phyloP scores from a whole-genome alignment of 1,284 basidiomycete species.

The Trametes versicolor region DNA sequence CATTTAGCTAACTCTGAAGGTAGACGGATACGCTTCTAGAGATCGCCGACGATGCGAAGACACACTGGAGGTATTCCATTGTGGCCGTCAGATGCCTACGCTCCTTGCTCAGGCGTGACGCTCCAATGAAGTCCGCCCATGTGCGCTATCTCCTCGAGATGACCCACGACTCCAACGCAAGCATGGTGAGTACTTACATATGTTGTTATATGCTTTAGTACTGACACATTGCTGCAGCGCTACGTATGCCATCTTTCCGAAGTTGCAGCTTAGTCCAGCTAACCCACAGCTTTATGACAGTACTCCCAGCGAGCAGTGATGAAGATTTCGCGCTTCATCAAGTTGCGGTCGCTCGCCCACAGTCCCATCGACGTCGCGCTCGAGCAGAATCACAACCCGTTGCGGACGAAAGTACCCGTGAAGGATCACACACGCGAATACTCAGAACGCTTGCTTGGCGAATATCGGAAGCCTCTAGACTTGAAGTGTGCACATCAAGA shows the following conservation, averaged over 20 bases:
- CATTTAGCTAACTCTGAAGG: not conserved
- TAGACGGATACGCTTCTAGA: slow-evolving; percentile 51
- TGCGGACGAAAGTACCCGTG: slow-evolving; percentile 61
- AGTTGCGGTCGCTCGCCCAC: slow-evolving; percentile 78
- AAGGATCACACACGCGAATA: slow-evolving; percentile 65
- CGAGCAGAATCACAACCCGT: slow-evolving; percentile 63
- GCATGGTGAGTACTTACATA: slow-evolving; percentile 57
- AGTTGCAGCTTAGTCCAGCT: not conserved
- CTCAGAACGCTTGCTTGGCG: slow-evolving; percentile 63
- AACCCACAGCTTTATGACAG: slow-evolving; percentile 44
- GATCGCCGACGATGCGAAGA: slow-evolving; percentile 64
- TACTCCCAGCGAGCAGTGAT: slow-evolving; percentile 76
- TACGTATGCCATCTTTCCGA: slow-evolving; percentile 57
- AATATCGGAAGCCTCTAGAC: slow-evolving; percentile 58
- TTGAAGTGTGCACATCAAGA: slow-evolving; percentile 43
- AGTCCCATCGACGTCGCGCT: slow-evolving; percentile 67
- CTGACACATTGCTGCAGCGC: slow-evolving; percentile 50
- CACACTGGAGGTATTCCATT: slow-evolving; percentile 89
- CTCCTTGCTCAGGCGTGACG: slow-evolving; percentile 80
- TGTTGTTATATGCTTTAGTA: slow-evolving; percentile 1
- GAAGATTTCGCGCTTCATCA: slow-evolving; percentile 75
- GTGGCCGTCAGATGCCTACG: slow-evolving; percentile 80
- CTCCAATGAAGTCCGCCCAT: slow-evolving; percentile 63
- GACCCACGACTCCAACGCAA: slow-evolving; percentile 68
- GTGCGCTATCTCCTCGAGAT: slow-evolving; percentile 66